Percentiles rank a stretch among this genome's conserved stretches.
Conservation (phyloP, 2,329 filamentous ascomycete genomes). For the Pseudonectria foliicola region DNA sequence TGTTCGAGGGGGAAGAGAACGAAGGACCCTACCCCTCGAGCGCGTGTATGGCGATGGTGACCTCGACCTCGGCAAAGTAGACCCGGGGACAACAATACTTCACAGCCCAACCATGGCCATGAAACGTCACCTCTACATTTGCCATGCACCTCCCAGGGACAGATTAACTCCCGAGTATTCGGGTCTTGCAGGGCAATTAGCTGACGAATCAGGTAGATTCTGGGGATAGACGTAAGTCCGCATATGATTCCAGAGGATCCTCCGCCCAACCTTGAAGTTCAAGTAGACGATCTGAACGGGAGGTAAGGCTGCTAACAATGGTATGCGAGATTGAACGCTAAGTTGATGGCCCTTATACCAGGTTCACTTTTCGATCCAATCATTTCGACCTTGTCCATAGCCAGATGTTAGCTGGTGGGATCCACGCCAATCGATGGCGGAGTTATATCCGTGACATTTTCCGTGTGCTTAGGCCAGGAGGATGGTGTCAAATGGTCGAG, state of each 20-base stretch:
- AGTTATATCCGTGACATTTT: constrained; percentile 71
- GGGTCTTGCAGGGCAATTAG: neutral
- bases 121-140: no score
- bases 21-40: no score
- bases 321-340: constrained; percentile 3
- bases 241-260: constrained; percentile 59
- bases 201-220: constrained; percentile 43
- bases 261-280: constrained; percentile 61
- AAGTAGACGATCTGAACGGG: constrained; percentile 66
- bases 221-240: constrained; percentile 65
- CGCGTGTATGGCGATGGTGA: no score
- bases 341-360: constrained; percentile 16
- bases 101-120: no score
- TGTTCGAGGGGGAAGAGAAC: no score
- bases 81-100: no score
- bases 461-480: constrained; percentile 62
- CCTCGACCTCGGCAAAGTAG: no score
- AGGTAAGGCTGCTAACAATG: constrained; percentile 31
- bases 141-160: no score
- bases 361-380: constrained; percentile 61
- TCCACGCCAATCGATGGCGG: constrained; percentile 65
- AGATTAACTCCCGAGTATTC: no score
- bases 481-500: constrained; percentile 87
- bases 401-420: constrained; percentile 62
- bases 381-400: constrained; percentile 82